Conservation (phyloP, 108 stramenopile genomes). For the Stephanodiscus minutulus region DNA sequence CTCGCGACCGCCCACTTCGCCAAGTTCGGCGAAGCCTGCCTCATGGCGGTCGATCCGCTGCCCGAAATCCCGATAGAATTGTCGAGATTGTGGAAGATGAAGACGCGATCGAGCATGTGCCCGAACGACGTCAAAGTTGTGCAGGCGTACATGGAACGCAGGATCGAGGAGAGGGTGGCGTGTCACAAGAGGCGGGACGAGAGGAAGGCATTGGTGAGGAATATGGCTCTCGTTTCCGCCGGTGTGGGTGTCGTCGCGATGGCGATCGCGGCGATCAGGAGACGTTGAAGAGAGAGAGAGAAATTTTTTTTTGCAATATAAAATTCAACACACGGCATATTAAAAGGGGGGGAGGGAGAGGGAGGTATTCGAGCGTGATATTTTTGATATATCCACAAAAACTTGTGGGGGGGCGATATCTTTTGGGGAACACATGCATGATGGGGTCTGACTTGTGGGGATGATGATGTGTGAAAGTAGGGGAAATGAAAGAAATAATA, state of each 20-base stretch:
- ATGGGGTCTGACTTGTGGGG: too few species aligned
- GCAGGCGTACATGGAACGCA: conserved; percentile 80
- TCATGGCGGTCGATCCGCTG: conserved; percentile 72
- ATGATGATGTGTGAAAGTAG: too few species aligned
- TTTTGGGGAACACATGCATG: too few species aligned
- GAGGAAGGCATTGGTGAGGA: conserved; percentile 26
- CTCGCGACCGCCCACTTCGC: conserved; percentile 98
- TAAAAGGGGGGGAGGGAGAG: too few species aligned
- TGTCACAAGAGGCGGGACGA: conserved; percentile 28
- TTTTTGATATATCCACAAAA: too few species aligned
- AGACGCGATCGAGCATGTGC: conserved; percentile 73
- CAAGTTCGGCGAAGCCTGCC: conserved; percentile 93
- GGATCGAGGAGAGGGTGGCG: conserved; percentile 54
- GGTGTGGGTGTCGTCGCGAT: conserved; percentile 45
- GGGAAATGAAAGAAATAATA: too few species aligned
- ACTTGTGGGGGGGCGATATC: too few species aligned
- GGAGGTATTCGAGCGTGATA: too few species aligned
- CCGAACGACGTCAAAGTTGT: conserved; percentile 80
- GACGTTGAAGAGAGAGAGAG: too few species aligned
- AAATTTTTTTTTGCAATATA: too few species aligned
- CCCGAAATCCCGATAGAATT: conserved; percentile 73
- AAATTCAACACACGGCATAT: too few species aligned
- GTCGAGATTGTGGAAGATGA: conserved; percentile 57
- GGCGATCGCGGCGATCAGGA: conserved; percentile 18
- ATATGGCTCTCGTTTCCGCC: conserved; percentile 31